Evolutionary conservation across 352 stramenopile genomes (phyloP), one percentile per base, ranked within the genome.

Genomic region (Phytophthora ramorum): DNA sequence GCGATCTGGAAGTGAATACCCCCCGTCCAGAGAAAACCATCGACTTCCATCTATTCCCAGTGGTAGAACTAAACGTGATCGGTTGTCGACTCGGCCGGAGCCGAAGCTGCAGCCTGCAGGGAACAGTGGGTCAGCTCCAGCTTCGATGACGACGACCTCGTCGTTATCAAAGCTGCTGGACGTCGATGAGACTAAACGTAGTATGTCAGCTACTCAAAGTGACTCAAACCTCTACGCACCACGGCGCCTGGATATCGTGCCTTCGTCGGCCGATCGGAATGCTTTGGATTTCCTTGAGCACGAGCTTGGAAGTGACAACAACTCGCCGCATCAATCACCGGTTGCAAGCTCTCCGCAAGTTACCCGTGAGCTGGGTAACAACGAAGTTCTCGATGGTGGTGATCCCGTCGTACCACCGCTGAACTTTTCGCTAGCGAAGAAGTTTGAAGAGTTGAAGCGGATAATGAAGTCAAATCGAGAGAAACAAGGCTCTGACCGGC

Each of bases 391-490:
- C 10, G 37, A 52, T 3, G n/a, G 51, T 28, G 8, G 47, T 35
- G 34, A 16, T 41, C 14, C 44, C 46, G 48, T 66, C 44, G 41
- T 71, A 13, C 64, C 57, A 38, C 63, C 54, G 14, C 49, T 81
- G 22, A 71, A 83, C 41, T 56, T 81, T 4, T 79, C 79, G 17
- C 50, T 91, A 22, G 58, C 73, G n/a, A 72, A 72, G 47, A 91
- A 91, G 58, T 93, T 91, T 68, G 76, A 86, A 49, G 57, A 81
- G 37, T 55, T 93, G 16, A 93, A 91, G 72, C 41, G 55, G 10
- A 58, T 90, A 32, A 81, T 91, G 54, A 75, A 83, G 44, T 71
- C 73, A 1, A 89, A 91, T 56, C 65, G 79, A 47, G 73, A 73
- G 9, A 70, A 71, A 12, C 54, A 55, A 32, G 50, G 63, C 20